Base-by-base conservation (phyloP, 768 basidiomycete species). In the Boletus vermiculosoides region DNA sequence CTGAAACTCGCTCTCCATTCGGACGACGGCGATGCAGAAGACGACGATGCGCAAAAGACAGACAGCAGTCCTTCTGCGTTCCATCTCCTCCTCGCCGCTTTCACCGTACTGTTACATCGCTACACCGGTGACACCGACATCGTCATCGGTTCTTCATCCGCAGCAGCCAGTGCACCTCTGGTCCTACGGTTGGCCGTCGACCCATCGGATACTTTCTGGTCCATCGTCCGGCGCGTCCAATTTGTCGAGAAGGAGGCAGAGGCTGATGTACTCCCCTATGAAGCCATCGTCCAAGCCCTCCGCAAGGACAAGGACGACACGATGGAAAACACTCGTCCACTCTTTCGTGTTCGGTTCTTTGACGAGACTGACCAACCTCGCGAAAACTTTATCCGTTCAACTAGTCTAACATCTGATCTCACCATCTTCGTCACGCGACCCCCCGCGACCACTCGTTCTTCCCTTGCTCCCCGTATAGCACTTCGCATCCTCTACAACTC, bases 271-370 rank as follows among this genome's bases (percentile, higher is more conserved):
- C 76, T 96, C 6, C 90, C 95, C 0, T 93, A 93, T 68, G 90
- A 94, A 60, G 72, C 77, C 1, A 81, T 98, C 55, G 79, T 88
- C 18, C 80, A 79, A 45, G 88, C 85, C 10, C 75, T 97, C 50
- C 81, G 79, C 53, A 83, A 83, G 65, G 82, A 79, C 64, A 87
- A 83, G 61, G 83, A 87, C 18, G 87, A 86, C 34, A 73, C 76
- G 12, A 63, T 78, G 13, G 81, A 83, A 39, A 73, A 71, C 16
- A 65, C 72, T 16, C 71, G 77, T 2, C 89, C 89, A 5, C 78
- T 98, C 28, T 98, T 97, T 76, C 84, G 94, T 50, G 94, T 97
- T 41, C 86, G 94, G n/a, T 97, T 98, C 79, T 94, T 97, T 71
- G 94, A 98, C 67, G 91, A 90, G 70, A 94, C 88, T 2, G 91